phyloP scores from a whole-genome alignment of 2,329 filamentous ascomycete genomes.

The Aureobasidium subglaciale region DNA sequence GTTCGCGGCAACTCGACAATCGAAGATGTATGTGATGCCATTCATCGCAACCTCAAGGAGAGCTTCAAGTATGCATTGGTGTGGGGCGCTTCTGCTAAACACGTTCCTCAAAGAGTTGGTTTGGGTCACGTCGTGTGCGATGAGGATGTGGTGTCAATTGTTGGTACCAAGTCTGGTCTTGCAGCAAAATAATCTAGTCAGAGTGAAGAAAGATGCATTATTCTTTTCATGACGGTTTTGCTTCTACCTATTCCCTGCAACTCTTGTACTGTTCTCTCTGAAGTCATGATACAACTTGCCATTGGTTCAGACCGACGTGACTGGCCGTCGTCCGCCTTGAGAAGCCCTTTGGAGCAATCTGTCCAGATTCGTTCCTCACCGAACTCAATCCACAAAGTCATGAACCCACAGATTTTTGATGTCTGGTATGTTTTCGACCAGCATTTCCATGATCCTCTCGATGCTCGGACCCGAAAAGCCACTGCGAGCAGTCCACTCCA shows the following conservation, averaged over 20 bases:
- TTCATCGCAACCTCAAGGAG: conserved; percentile 91
- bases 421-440: neutral
- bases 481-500: neutral
- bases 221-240: too few relatives aligned
- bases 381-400: neutral
- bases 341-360: too few relatives aligned
- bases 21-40: conserved; percentile 93
- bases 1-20: conserved; percentile 82
- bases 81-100: conserved; percentile 92
- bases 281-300: too few relatives aligned
- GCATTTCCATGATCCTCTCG: neutral
- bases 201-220: neutral
- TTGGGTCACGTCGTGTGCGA: conserved; percentile 69
- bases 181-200: conserved; percentile 19
- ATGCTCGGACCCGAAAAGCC: neutral
- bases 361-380: too few relatives aligned
- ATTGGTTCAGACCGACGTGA: too few relatives aligned
- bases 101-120: conserved; percentile 89
- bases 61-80: conserved; percentile 98
- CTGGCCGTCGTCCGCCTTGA: too few relatives aligned
- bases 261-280: too few relatives aligned
- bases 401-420: neutral
- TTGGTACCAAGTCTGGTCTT: conserved; percentile 37
- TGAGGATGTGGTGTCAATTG: conserved; percentile 62
- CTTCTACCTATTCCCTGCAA: too few relatives aligned